A percentile compares a stretch with the other conserved stretches of the same genome.
Evolutionary conservation across 1,139 yeast genomes (phyloP).

Genomic region (Candida sojae): DNA sequence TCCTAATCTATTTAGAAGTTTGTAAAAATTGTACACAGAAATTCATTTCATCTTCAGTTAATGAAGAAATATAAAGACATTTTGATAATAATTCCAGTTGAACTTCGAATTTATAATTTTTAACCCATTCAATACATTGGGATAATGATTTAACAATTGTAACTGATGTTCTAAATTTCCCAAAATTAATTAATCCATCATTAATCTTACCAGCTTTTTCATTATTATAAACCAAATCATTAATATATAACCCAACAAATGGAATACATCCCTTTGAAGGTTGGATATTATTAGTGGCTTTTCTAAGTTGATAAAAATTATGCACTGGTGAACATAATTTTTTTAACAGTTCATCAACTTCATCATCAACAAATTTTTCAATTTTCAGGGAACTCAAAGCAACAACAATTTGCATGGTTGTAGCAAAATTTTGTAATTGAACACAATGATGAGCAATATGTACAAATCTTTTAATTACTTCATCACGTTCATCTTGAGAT

Average conservation of each 20-base stretch:
- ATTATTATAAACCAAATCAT: slow-evolving; percentile 80
- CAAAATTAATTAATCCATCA: slow-evolving; percentile 61
- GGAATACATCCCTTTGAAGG: slow-evolving; percentile 87
- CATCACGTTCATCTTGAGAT: slow-evolving; percentile 64
- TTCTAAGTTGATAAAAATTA: slow-evolving; percentile 66
- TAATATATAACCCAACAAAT: slow-evolving; percentile 80
- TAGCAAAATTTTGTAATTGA: slow-evolving; percentile 77
- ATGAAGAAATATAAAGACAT: slow-evolving; percentile 77
- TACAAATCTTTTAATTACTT: slow-evolving; percentile 75
- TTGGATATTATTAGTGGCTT: slow-evolving; percentile 58
- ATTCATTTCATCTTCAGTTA: slow-evolving; percentile 78
- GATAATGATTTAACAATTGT: slow-evolving; percentile 77
- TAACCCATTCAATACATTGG: slow-evolving; percentile 85
- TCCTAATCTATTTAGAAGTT: too few species aligned
- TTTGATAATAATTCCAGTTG: slow-evolving; percentile 71
- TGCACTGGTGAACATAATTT: slow-evolving; percentile 63
- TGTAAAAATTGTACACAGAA: slow-evolving; percentile 17
- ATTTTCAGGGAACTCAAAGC: slow-evolving; percentile 79
- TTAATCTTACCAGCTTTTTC: slow-evolving; percentile 58
- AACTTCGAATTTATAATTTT: slow-evolving; percentile 52
- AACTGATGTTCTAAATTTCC: slow-evolving; percentile 76
- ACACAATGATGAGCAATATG: slow-evolving; percentile 80
- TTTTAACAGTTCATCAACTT: slow-evolving; percentile 18
- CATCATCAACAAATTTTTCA: slow-evolving; percentile 27
- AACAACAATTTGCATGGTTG: slow-evolving; percentile 82